Base-by-base conservation (phyloP, 371 early-diverging fungal genomes). In the Syncephalastrum racemosum region DNA sequence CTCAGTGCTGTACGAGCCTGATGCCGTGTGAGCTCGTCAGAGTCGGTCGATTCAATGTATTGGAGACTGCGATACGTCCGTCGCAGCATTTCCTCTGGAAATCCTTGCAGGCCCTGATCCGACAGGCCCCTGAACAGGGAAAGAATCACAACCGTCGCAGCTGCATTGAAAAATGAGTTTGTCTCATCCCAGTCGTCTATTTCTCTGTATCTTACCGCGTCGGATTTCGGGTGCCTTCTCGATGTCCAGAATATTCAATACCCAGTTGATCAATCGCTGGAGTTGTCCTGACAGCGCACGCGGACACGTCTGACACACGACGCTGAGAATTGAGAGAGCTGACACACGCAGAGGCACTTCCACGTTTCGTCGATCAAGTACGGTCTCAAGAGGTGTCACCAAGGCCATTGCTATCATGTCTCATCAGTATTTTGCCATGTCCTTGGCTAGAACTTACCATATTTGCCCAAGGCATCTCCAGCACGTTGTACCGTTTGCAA, bases 401-500 rank as follows among this genome's bases (percentile, higher is more conserved):
- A 92, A 61, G 7, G 79, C 76, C 50, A 80, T 62, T 18, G 83
- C 87, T 86, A 47, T n/a, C 15, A 36, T 39, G 16, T n/a, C 22
- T 7, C 46, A 13, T 49, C 16, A 20, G n/a, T 18, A 40, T 4
- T 23, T 10, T 25, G 14, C 18, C 43, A 19, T 12, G 39, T 39
- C 46, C 45, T 18, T 54, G 36, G 14, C 27, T 15, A n/a, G 16
- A 40, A 31, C 57, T 55, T 67, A 70, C 90, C 78, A 61, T 92
- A 91, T 60, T 88, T 86, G n/a, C 84, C 82, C 14, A 94, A 81
- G 12, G 85, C 90, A 50, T 81, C 79, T 0, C 95, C 95, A 53
- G 82, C 79, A 1, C 93, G 80, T 55, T 89, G 89, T 14, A 93
- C 84, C 0, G 92, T 93, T 66, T 93, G 92, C 43, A 90, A 63